phyloP scores from a whole-genome alignment of 2,329 filamentous ascomycete species.

The Aspergillus tubingensis region DNA sequence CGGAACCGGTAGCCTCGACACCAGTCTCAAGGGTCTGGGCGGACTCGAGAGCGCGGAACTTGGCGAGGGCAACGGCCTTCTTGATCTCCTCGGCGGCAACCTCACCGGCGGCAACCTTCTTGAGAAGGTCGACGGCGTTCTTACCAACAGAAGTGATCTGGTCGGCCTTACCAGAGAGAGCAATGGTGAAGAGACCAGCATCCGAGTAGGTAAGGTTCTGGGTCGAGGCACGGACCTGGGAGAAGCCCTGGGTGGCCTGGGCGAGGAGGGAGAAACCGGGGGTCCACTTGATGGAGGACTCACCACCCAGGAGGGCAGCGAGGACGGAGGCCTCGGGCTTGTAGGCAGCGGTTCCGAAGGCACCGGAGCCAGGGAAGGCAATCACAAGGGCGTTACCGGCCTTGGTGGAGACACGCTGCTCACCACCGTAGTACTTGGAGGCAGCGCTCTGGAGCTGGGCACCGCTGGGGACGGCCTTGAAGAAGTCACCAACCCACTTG shows the following conservation, averaged over 20 bases:
- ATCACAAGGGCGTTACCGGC: slow-evolving; percentile 82
- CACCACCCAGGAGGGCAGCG: slow-evolving; percentile 82
- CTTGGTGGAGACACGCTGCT: slow-evolving; percentile 81
- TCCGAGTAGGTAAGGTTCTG: slow-evolving; percentile 88
- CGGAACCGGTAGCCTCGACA: slow-evolving; percentile 80
- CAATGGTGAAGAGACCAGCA: slow-evolving; percentile 83
- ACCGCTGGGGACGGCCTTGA: slow-evolving; percentile 66
- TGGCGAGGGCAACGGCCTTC: slow-evolving; percentile 90
- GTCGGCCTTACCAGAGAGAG: slow-evolving; percentile 72
- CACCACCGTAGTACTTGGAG: slow-evolving; percentile 89
- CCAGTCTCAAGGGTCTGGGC: slow-evolving; percentile 76
- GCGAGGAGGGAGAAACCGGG: slow-evolving; percentile 87
- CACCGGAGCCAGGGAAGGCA: slow-evolving; percentile 87
- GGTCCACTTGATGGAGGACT: slow-evolving; percentile 93
- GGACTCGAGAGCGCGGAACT: slow-evolving; percentile 84
- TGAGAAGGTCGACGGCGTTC: slow-evolving; percentile 77
- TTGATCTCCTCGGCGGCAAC: slow-evolving; percentile 81
- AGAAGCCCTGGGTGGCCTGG: slow-evolving; percentile 70
- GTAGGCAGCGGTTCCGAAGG: slow-evolving; percentile 68
- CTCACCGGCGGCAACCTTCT: slow-evolving; percentile 74
- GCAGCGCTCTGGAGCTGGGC: slow-evolving; percentile 60
- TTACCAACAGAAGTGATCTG: slow-evolving; percentile 73
- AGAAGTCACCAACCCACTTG: slow-evolving; percentile 94
- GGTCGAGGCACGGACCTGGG: slow-evolving; percentile 69
- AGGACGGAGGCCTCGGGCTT: slow-evolving; percentile 91